Evolutionary conservation across 257 asterid species (phyloP), one percentile per base, ranked within the genome.

Genomic region (Thymus mandschuricus): DNA sequence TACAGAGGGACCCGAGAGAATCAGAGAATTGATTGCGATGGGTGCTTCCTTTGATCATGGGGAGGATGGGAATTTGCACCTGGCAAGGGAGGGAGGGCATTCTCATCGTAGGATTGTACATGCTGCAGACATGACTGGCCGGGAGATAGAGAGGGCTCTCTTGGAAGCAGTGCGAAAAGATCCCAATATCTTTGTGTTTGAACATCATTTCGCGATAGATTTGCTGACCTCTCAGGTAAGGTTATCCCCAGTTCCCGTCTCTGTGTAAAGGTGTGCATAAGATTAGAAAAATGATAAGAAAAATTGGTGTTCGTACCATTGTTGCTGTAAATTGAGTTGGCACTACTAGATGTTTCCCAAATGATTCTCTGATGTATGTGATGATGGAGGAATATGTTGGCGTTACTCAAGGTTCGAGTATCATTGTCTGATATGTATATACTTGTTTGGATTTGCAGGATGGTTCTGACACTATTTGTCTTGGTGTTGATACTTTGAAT

Each of bases 41-140:
- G 99, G 99, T 57, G 98, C 99, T 81, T 92, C 99, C 15, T 95
- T 95, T 75, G 98, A 95, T 80, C 98, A 95, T 31, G 98, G 97
- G 69, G 94, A 92, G 76, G 99, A 95, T 75, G 99, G 99, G n/a
- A 92, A 95, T 74, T 82, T 95, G 82, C 98, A 95, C 77, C 80
- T 95, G 64, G 98, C 99, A 28, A 89, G 96, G 83, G 99, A 95
- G 83, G 99, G 99, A 13, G 99, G 99, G 48, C 99, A 95, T 79
- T 95, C 99, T 69, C 99, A 95, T 86, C 83, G 55, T 41, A 89
- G 99, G 80, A 95, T 95, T 61, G 99, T 95, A 63, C 99, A 92
- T 75, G 97, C 99, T 60, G 97, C 99, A 58, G 99, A 95, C 71
- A 92, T 95, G 99, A 95, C 99, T 3, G 99, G 99, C 28, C 83